phyloP scores from a whole-genome alignment of 345 rosid species.

The Populus euphratica region DNA sequence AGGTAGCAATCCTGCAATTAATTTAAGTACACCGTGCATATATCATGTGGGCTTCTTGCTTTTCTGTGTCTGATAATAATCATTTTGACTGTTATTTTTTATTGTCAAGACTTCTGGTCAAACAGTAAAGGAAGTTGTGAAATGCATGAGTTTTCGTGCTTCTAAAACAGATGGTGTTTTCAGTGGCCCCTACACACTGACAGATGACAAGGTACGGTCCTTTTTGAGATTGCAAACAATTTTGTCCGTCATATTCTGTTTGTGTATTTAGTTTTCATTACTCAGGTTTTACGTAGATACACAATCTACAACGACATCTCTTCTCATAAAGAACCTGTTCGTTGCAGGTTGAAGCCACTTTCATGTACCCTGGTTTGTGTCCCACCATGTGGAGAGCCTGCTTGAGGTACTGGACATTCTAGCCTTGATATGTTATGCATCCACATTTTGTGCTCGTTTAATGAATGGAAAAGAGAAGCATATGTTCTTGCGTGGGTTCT shows the following conservation, averaged over 20 bases:
- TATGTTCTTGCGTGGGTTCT: not conserved
- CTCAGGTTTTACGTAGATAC: not conserved
- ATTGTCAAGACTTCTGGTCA: slow-evolving; percentile 72
- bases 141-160: slow-evolving; percentile 73
- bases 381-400: slow-evolving; percentile 82
- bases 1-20: slow-evolving; percentile 44
- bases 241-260: not conserved
- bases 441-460: not conserved
- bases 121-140: slow-evolving; percentile 77
- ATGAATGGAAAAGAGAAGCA: not conserved
- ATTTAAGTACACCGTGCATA: not conserved
- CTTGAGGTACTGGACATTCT: slow-evolving; percentile 54
- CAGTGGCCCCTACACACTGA: slow-evolving; percentile 65
- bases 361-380: slow-evolving; percentile 68
- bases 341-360: slow-evolving; percentile 83
- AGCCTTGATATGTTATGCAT: not conserved
- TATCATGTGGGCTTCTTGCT: not conserved
- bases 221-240: not conserved
- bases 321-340: not conserved
- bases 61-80: slow-evolving; percentile 14
- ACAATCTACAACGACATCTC: not conserved
- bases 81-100: slow-evolving; percentile 6
- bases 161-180: slow-evolving; percentile 67
- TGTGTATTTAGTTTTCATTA: not conserved
- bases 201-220: slow-evolving; percentile 67